Base-by-base conservation (phyloP, 345 rosid genomes). In the Populus simonii region DNA sequence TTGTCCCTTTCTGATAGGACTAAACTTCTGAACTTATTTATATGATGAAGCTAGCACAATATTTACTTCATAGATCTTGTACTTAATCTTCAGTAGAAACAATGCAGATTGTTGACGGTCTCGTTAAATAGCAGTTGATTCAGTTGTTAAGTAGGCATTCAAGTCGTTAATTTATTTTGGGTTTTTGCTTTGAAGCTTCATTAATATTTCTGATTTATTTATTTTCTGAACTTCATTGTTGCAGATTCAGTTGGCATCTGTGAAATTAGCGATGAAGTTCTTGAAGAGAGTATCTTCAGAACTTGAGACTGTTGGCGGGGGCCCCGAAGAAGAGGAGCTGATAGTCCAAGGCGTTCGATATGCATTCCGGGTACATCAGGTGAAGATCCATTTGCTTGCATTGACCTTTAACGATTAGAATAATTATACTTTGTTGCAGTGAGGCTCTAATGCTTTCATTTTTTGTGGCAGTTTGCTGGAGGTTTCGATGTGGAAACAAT, bases 301-400 rank as follows among this genome's bases (percentile, higher is more conserved):
- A 82, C 95, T 94, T 0, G 94, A 94, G 83, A 79, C 79, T 10
- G 90, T 85, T 10, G 91, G 81, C 2, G 87, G 93, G 15, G 85
- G 90, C 2, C 92, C 93, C 1, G 99, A 96, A 82, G 98, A 96
- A 84, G 99, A 96, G 75, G 99, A 96, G 82, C 88, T 96, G 45
- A 89, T 96, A 4, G 94, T 96, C 15, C 97, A 96, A 86, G 94
- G 98, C 0, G 99, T 96, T 55, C 70, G 97, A 76, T 96, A 94
- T 15, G 99, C 99, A 1, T 96, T 96, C 88, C 96, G 99, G 49
- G 99, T 94, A 12, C 99, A 96, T 80, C 99, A 96, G 97, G 99
- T 96, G 61, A 74, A 31, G 22, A 29, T 16, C 66, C 18, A 3
- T 15, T 20, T 11, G 1, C 5, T 11, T 8, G 35, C 39, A 7